Conservation (phyloP, 2,329 filamentous ascomycete species). For the Paraphoma chrysanthemicola region DNA sequence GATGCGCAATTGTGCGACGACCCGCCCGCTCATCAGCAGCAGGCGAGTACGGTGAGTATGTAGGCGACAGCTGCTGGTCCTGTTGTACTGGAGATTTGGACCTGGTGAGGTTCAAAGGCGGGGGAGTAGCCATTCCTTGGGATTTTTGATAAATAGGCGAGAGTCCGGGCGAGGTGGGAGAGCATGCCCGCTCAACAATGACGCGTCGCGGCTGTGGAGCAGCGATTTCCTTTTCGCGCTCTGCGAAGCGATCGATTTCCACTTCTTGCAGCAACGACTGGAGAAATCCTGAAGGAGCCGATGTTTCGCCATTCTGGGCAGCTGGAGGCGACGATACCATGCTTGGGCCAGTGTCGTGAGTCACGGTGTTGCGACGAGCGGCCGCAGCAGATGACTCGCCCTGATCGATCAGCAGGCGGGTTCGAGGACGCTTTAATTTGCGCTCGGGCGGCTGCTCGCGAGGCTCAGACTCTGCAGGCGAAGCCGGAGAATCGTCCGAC, state of each 20-base stretch:
- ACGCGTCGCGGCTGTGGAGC: conserved; percentile 49
- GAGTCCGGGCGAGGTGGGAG: conserved; percentile 69
- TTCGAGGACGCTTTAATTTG: conserved; percentile 86
- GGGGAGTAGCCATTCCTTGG: conserved; percentile 74
- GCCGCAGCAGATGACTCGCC: conserved; percentile 49
- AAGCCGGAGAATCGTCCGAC: conserved; percentile 68
- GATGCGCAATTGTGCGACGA: conserved; percentile 36
- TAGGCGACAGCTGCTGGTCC: conserved; percentile 68
- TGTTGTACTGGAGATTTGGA: conserved; percentile 65
- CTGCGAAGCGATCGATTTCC: conserved; percentile 59
- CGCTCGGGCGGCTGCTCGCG: conserved; percentile 72
- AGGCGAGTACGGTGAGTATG: conserved; percentile 71
- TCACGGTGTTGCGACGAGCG: conserved; percentile 35
- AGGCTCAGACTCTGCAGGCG: conserved; percentile 70
- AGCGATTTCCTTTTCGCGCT: conserved; percentile 45
- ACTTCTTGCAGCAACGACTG: conserved; percentile 89
- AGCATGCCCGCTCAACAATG: conserved; percentile 49
- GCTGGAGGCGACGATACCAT: conserved; percentile 25
- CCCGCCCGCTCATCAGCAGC: conserved; percentile 50
- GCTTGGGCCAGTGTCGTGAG: conserved; percentile 25
- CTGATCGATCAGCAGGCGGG: conserved; percentile 68
- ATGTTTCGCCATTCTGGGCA: conserved; percentile 27
- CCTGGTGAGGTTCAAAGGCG: conserved; percentile 63
- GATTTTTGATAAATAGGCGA: conserved; percentile 74
- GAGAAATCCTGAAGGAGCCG: conserved; percentile 75